A percentile compares a stretch with the other conserved stretches of the same genome.
phyloP scores from a whole-genome alignment of 2,329 filamentous ascomycete species.

The Calonectria pteridis region DNA sequence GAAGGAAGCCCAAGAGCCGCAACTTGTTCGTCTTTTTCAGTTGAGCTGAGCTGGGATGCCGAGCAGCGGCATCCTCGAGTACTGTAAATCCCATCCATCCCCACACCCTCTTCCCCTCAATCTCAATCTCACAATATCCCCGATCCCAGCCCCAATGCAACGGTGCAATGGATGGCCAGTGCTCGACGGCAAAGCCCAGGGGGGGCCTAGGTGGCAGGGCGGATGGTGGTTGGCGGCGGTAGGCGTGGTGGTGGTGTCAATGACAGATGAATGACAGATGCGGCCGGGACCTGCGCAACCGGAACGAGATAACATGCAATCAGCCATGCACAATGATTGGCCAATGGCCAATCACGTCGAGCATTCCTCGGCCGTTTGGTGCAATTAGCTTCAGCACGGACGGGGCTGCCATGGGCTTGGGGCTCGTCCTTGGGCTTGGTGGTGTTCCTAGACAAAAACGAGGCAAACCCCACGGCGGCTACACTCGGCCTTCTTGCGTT shows the following conservation, averaged over 20 bases:
- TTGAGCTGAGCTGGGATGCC: not conserved
- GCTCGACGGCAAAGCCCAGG: not conserved
- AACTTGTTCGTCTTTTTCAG: constrained; percentile 6
- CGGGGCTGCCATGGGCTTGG: not conserved
- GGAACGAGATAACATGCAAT: constrained; percentile 15
- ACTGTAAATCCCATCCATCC: constrained; percentile 8
- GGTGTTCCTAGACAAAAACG: not conserved
- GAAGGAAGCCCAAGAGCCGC: constrained; percentile 19
- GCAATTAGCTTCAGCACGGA: not conserved
- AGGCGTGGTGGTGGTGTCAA: not conserved
- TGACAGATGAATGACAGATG: constrained; percentile 5
- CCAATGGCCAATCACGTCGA: not conserved
- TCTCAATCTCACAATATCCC: constrained; percentile 13
- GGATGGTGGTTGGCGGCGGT: not conserved
- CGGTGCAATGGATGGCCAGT: not conserved
- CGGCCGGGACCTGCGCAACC: constrained; percentile 15
- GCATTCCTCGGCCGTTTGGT: constrained; percentile 10
- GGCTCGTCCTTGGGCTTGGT: not conserved
- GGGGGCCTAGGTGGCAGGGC: not conserved
- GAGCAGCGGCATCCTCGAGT: not conserved
- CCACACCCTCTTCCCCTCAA: constrained; percentile 13
- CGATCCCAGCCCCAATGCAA: constrained; percentile 1
- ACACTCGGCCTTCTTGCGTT: constrained; percentile 39
- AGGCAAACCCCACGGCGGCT: constrained; percentile 39
- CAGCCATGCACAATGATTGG: constrained; percentile 1